phyloP scores from a whole-genome alignment of 2,329 filamentous ascomycete genomes.

The Cladophialophora immunda region DNA sequence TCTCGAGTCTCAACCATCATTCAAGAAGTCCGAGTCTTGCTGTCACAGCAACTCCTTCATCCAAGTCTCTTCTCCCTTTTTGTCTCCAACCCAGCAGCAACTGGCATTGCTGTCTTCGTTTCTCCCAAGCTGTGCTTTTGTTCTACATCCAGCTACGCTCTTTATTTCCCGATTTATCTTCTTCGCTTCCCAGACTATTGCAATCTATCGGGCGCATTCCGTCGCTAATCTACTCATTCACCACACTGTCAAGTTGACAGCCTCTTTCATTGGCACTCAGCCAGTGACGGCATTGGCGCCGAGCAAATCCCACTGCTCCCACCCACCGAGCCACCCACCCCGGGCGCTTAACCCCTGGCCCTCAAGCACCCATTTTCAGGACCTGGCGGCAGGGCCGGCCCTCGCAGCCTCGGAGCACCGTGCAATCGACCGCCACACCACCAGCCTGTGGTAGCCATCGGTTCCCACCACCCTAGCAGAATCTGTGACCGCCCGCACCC shows the following conservation, averaged over 20 bases:
- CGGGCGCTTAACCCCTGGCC: slow-evolving; percentile 41
- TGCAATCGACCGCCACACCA: background rate
- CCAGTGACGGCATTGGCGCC: slow-evolving; percentile 37
- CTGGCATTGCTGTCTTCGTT: slow-evolving; percentile 26
- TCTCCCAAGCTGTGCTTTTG: slow-evolving; percentile 7
- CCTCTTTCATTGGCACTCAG: slow-evolving; percentile 30
- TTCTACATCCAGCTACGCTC: slow-evolving; percentile 8
- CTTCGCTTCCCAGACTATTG: slow-evolving; percentile 17
- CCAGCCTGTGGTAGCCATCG: slow-evolving; percentile 7
- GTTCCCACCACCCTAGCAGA: slow-evolving; percentile 22
- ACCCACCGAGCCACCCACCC: slow-evolving; percentile 11
- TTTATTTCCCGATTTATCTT: slow-evolving; percentile 23
- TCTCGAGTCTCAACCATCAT: slow-evolving; percentile 11
- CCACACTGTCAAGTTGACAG: slow-evolving; percentile 29
- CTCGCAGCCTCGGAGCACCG: slow-evolving; percentile 26
- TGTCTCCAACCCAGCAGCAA: slow-evolving; percentile 9
- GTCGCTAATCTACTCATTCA: slow-evolving; percentile 31
- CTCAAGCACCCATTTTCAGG: slow-evolving; percentile 22
- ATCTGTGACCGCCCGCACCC: slow-evolving; percentile 24
- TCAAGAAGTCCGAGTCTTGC: slow-evolving; percentile 22
- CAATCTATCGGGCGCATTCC: slow-evolving; percentile 29
- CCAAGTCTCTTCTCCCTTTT: slow-evolving; percentile 18
- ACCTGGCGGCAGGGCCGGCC: slow-evolving; percentile 36
- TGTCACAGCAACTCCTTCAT: slow-evolving; percentile 5
- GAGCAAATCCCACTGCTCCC: slow-evolving; percentile 27